A percentile compares a stretch with the other conserved stretches of the same genome.
Evolutionary conservation across 2,329 filamentous ascomycete species (phyloP).

Genomic region (Trichophyton schoenleinii): DNA sequence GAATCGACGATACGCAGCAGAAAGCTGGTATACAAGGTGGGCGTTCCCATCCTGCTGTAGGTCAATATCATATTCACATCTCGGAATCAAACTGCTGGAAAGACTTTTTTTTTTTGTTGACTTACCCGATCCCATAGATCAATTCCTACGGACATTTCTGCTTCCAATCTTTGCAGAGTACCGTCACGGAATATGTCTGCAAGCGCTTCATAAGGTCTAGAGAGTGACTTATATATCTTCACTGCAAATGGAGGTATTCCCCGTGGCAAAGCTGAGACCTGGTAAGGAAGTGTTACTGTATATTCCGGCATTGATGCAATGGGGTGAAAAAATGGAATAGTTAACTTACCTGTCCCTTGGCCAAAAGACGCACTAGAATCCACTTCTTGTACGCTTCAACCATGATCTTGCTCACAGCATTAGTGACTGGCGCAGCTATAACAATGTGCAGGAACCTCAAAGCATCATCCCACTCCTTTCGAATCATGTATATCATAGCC

Average conservation of each 20-base stretch:
- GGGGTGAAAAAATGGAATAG: not conserved
- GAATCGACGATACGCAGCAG: constrained; percentile 60
- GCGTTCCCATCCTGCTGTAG: constrained; percentile 52
- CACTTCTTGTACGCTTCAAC: constrained; percentile 86
- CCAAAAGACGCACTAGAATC: constrained; percentile 63
- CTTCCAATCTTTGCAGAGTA: constrained; percentile 47
- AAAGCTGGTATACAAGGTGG: constrained; percentile 56
- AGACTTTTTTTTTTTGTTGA: constrained; percentile 2
- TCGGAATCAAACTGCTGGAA: not conserved
- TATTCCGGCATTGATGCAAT: not conserved
- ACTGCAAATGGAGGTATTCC: constrained; percentile 33
- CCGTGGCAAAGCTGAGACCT: constrained; percentile 42
- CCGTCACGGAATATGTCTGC: constrained; percentile 54
- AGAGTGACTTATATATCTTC: constrained; percentile 46
- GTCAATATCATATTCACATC: constrained; percentile 6
- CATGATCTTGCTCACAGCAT: constrained; percentile 62
- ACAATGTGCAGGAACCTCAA: constrained; percentile 50
- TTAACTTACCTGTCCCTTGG: constrained; percentile 45
- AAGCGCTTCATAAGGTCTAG: constrained; percentile 59
- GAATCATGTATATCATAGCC: constrained; percentile 52
- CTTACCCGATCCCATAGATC: constrained; percentile 48
- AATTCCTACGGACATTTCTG: constrained; percentile 49
- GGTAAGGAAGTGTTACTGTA: not conserved
- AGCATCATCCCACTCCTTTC: constrained; percentile 51
- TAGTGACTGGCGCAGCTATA: constrained; percentile 54